Evolutionary conservation across 345 rosid species (phyloP).

Genomic region (Punica granatum): DNA sequence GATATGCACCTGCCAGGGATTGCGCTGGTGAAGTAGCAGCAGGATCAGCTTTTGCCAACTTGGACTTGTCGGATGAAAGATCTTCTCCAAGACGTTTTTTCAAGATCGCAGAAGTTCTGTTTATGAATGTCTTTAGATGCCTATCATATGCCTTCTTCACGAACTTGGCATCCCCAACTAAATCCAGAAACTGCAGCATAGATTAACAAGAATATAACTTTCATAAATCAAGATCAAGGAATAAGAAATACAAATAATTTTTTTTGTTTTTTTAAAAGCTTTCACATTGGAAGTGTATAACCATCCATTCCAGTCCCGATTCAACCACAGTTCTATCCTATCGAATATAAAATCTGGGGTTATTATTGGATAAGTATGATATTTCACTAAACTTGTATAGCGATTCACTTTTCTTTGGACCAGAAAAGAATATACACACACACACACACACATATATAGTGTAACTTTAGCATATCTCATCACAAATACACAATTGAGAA

Average conservation of each 20-base stretch:
- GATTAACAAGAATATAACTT: neutral
- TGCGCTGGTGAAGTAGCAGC: slow-evolving; percentile 52
- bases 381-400: neutral
- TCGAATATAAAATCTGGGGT: neutral
- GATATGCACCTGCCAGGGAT: slow-evolving; percentile 63
- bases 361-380: neutral
- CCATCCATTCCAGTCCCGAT: neutral
- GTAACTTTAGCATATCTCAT: neutral
- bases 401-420: neutral
- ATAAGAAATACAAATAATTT: neutral
- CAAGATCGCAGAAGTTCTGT: slow-evolving; percentile 45
- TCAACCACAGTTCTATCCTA: neutral
- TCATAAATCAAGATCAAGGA: neutral
- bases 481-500: neutral
- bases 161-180: slow-evolving; percentile 60
- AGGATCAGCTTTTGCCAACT: slow-evolving; percentile 59
- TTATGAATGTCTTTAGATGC: slow-evolving; percentile 71
- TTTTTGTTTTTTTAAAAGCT: neutral
- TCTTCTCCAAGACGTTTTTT: slow-evolving; percentile 89
- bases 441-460: no score
- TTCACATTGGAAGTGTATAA: neutral
- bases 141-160: slow-evolving; percentile 72
- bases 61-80: slow-evolving; percentile 67
- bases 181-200: slow-evolving; percentile 60
- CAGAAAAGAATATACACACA: no score